Evolutionary conservation across 176 grass and related monocot species (phyloP).

Genomic region (Musa troglodytarum): DNA sequence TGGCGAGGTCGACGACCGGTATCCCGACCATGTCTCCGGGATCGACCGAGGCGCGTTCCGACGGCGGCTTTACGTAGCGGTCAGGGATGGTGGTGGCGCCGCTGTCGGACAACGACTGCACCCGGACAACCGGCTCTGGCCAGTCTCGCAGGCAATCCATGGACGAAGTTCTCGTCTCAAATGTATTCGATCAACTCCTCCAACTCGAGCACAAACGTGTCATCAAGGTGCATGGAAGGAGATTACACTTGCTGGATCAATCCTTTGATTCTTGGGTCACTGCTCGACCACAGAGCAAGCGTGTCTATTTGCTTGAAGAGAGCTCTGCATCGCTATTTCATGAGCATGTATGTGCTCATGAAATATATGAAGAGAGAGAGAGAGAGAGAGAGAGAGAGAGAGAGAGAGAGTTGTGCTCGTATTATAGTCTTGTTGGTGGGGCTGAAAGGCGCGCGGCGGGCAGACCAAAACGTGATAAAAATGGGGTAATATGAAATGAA

Average conservation of each 20-base stretch:
- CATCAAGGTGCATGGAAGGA: too few species aligned
- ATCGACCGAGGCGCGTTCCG: conserved; percentile 21
- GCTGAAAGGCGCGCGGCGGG: not conserved
- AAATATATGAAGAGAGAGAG: too few species aligned
- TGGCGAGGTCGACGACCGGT: conserved; percentile 55
- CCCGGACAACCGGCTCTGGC: conserved; percentile 72
- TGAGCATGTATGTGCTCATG: too few species aligned
- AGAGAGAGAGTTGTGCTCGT: not conserved
- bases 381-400: not conserved
- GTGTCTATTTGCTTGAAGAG: too few species aligned
- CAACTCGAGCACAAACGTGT: too few species aligned
- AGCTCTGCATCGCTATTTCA: too few species aligned
- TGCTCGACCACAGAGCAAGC: too few species aligned
- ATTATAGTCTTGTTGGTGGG: not conserved
- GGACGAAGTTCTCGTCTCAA: not conserved
- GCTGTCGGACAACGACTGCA: conserved; percentile 67
- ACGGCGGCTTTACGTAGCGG: conserved; percentile 53
- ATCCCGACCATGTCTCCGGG: not conserved
- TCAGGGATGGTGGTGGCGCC: conserved; percentile 30
- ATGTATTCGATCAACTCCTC: too few species aligned
- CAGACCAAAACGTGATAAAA: not conserved
- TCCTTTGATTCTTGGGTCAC: too few species aligned
- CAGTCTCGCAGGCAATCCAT: conserved; percentile 34
- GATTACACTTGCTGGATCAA: too few species aligned
- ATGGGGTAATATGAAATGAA: not conserved